Percentiles rank a stretch among this genome's conserved stretches.
These are phyloP conservation scores for Diutina rugosa DNA, from an alignment of 1,139 yeast species.

Conservation along the genomic window DNA sequence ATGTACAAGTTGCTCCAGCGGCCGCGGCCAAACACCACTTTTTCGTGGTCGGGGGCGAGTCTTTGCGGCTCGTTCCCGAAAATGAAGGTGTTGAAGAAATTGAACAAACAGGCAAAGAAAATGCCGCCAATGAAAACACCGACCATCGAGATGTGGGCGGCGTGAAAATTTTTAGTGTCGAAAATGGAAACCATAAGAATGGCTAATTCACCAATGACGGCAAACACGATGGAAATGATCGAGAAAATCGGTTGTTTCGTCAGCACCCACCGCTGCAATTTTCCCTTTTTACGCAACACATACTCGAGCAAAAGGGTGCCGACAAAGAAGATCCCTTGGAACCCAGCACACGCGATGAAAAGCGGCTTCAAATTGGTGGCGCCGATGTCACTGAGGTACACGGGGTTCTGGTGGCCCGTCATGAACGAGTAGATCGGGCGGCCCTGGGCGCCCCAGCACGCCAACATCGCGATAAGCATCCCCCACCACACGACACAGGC, in stretches of 20 bases:
- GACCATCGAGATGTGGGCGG: conserved; percentile 61
- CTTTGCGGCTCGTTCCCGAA: conserved; percentile 44
- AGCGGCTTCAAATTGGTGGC: conserved; percentile 77
- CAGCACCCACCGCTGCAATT: conserved; percentile 41
- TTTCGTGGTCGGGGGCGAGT: conserved; percentile 27
- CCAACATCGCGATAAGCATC: conserved; percentile 59
- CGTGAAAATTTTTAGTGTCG: conserved; percentile 46
- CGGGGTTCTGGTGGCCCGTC: conserved; percentile 34
- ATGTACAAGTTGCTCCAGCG: conserved; percentile 31
- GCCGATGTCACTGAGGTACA: conserved; percentile 74
- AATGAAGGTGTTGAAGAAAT: conserved; percentile 44
- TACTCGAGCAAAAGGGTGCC: conserved; percentile 52
- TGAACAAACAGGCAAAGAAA: conserved; percentile 50
- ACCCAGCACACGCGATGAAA: conserved; percentile 67
- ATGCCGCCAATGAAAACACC: conserved; percentile 60
- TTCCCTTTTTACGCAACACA: conserved; percentile 36
- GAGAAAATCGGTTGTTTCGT: conserved; percentile 37
- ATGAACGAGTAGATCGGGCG: conserved; percentile 56
- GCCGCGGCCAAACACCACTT: conserved; percentile 24
- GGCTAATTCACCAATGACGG: conserved; percentile 63
- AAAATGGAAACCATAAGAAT: conserved; percentile 65
- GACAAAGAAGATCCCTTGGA: conserved; percentile 68
- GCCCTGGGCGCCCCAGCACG: conserved; percentile 68
- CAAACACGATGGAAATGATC: conserved; percentile 36
- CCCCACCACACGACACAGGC: conserved; percentile 61